phyloP scores from a whole-genome alignment of 306 rosid species.

The Alnus rubra region DNA sequence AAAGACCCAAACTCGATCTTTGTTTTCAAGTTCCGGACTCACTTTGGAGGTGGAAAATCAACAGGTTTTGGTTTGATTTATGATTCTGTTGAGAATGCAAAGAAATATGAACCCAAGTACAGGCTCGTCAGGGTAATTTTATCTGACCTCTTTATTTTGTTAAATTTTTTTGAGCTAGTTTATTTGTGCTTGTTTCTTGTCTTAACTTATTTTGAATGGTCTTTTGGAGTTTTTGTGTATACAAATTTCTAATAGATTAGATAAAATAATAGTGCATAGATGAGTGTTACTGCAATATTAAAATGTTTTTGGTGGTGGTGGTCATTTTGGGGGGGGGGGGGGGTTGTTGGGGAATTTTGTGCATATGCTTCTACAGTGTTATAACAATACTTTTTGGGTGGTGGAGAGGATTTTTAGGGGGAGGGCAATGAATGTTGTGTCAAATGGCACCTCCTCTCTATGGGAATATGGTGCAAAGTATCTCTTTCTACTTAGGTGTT shows the following conservation, averaged over 20 bases:
- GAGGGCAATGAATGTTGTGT: background rate
- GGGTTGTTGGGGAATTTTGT: background rate
- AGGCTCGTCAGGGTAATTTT: slow-evolving; percentile 85
- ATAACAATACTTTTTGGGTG: background rate
- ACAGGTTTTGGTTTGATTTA: slow-evolving; percentile 94
- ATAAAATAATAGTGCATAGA: no score
- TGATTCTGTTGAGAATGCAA: slow-evolving; percentile 82
- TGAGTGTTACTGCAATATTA: no score
- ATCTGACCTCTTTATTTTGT: background rate
- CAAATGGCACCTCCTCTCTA: background rate
- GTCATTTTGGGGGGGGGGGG: no score
- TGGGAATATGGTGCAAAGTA: background rate
- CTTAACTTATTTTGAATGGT: background rate
- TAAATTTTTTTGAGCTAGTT: background rate
- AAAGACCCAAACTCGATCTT: slow-evolving; percentile 81
- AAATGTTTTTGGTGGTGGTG: no score
- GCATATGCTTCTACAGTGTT: background rate
- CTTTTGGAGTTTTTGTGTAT: background rate
- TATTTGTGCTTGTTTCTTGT: background rate
- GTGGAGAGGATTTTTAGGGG: no score
- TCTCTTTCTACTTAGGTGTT: no score
- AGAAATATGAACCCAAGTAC: slow-evolving; percentile 92
- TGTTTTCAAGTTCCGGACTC: slow-evolving; percentile 85
- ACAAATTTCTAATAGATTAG: no score
- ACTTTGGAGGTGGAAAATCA: slow-evolving; percentile 97